Conservation (phyloP, 2,329 filamentous ascomycete genomes). For the Simplicillium aogashimaense region DNA sequence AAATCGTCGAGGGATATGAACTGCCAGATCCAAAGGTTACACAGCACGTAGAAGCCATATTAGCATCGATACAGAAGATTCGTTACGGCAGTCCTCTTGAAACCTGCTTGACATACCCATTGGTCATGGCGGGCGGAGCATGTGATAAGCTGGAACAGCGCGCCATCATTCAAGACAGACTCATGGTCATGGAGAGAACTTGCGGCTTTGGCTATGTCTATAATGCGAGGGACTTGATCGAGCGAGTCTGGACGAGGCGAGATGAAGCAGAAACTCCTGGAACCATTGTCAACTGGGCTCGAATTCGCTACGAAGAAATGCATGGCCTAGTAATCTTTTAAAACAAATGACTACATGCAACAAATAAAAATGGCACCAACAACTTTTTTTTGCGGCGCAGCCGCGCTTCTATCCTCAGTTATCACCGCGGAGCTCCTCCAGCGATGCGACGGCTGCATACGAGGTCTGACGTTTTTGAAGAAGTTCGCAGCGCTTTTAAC, state of each 20-base stretch:
- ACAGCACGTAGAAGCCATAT: constrained; percentile 20
- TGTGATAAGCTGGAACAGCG: constrained; percentile 25
- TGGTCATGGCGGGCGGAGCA: constrained; percentile 29
- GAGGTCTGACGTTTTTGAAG: no score
- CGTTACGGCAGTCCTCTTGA: constrained; percentile 30
- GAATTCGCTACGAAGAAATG: constrained; percentile 25
- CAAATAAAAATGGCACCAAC: no score
- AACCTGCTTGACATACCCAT: constrained; percentile 27
- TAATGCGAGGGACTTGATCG: constrained; percentile 26
- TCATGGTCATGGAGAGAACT: constrained; percentile 32
- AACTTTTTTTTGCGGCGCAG: no score
- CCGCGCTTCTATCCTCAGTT: no score
- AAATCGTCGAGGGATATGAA: constrained; percentile 31
- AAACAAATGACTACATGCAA: no score
- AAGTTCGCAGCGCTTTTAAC: no score
- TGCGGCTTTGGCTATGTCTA: constrained; percentile 32
- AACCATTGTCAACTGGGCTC: constrained; percentile 21
- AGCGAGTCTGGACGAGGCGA: constrained; percentile 25
- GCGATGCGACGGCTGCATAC: no score
- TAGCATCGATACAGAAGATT: constrained; percentile 25
- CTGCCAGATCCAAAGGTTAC: constrained; percentile 21
- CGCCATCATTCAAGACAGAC: constrained; percentile 25
- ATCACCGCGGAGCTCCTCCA: no score
- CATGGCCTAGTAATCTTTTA: constrained; percentile 22
- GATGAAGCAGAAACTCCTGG: constrained; percentile 17